Conservation (phyloP, 2,329 filamentous ascomycete species). For the Venturia asperata region DNA sequence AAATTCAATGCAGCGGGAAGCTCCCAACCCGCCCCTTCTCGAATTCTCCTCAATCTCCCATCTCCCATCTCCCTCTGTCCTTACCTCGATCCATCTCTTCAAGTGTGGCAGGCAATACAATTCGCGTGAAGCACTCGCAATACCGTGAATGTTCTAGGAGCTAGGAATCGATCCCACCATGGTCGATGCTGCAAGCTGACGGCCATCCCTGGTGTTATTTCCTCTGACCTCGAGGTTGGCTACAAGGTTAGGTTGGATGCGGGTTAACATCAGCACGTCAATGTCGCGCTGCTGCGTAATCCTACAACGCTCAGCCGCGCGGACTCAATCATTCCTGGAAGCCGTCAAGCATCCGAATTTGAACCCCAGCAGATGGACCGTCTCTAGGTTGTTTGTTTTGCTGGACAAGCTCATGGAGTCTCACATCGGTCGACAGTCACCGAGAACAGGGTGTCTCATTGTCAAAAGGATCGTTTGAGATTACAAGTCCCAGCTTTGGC, state of each 20-base stretch:
- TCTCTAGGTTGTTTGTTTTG: not conserved
- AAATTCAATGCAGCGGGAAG: not conserved
- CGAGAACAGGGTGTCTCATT: not conserved
- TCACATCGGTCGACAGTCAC: not conserved
- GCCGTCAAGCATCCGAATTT: not conserved
- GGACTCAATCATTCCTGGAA: not conserved
- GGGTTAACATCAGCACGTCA: no score
- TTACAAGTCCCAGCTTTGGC: not conserved
- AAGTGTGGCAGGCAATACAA: not conserved
- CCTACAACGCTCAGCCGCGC: no score
- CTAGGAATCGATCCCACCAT: not conserved
- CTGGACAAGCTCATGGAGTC: not conserved
- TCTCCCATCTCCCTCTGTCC: no score
- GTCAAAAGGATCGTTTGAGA: not conserved
- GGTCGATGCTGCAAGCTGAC: not conserved
- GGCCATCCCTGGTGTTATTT: not conserved
- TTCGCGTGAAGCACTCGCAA: not conserved
- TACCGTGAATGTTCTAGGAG: no score
- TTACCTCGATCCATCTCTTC: not conserved
- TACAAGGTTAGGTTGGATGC: not conserved
- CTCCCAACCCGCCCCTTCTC: not conserved
- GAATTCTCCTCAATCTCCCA: not conserved
- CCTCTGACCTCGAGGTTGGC: not conserved
- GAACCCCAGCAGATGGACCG: not conserved
- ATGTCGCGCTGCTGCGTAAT: no score